These are phyloP conservation scores for Aspergillus floridensis DNA, from an alignment of 2,329 filamentous ascomycete species.

Conservation along the genomic window DNA sequence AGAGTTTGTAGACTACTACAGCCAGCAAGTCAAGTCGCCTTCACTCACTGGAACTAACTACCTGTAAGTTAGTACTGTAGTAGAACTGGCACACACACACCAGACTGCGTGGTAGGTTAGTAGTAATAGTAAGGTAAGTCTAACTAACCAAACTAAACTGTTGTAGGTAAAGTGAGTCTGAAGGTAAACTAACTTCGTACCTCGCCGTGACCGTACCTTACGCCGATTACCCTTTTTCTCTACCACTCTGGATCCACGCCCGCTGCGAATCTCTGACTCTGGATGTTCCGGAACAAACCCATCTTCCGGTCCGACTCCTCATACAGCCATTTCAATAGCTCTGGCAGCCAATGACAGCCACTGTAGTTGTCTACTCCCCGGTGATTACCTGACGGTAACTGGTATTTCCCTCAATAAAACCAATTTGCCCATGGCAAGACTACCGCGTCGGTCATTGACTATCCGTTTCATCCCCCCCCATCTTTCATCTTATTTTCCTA, in stretches of 20 bases:
- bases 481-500: neutral
- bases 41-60: neutral
- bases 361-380: neutral
- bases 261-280: constrained; percentile 4
- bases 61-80: neutral
- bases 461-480: neutral
- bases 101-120: neutral
- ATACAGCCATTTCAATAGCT: constrained; percentile 4
- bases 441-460: neutral
- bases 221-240: constrained; percentile 13
- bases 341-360: constrained; percentile 5
- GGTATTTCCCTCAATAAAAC: neutral
- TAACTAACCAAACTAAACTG: neutral
- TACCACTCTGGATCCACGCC: constrained; percentile 8
- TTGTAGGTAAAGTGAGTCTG: neutral
- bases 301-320: constrained; percentile 14
- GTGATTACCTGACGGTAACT: constrained; percentile 2
- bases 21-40: constrained; percentile 7
- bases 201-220: constrained; percentile 1
- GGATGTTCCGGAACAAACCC: constrained; percentile 14
- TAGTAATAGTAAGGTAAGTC: neutral
- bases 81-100: neutral
- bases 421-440: neutral
- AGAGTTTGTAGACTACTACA: constrained; percentile 14
- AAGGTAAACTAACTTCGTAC: neutral